Conservation (phyloP, 768 basidiomycete genomes). For the Tulasnella calospora region DNA sequence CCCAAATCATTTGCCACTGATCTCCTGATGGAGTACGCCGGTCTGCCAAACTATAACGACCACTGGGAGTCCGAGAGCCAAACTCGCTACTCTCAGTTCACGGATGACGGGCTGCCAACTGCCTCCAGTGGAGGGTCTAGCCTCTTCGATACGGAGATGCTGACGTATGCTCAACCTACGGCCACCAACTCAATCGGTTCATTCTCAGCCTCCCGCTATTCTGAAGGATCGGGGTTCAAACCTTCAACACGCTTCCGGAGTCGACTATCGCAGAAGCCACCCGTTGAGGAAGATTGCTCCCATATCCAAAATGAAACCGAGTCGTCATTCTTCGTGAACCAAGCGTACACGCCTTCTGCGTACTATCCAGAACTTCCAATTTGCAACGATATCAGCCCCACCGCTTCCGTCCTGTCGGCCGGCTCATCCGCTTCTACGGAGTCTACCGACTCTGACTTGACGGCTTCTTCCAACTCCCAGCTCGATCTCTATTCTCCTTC, state of each 20-base stretch:
- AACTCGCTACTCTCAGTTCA: slow-evolving; percentile 3
- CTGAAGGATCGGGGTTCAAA: not conserved
- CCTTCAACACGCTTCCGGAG: not conserved
- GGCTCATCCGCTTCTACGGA: not conserved
- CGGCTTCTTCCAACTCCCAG: not conserved
- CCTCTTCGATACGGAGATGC: not conserved
- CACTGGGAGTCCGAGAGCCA: not conserved
- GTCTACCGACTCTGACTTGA: not conserved
- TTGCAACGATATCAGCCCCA: slow-evolving; percentile 1
- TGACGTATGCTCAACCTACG: not conserved
- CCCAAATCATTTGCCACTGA: slow-evolving; percentile 3
- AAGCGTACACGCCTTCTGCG: not conserved
- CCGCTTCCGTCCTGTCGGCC: not conserved
- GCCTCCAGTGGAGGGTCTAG: not conserved
- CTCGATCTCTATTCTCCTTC: not conserved
- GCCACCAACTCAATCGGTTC: not conserved
- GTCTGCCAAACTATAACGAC: not conserved
- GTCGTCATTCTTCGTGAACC: not conserved
- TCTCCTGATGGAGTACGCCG: not conserved
- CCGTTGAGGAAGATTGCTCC: not conserved
- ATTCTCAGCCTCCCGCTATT: slow-evolving; percentile 2
- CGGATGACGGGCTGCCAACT: not conserved
- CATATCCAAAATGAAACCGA: not conserved
- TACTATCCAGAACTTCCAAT: not conserved
- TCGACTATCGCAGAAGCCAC: not conserved